phyloP scores from a whole-genome alignment of 148 eudicot genomes.

The Amaranthus cruentus region DNA sequence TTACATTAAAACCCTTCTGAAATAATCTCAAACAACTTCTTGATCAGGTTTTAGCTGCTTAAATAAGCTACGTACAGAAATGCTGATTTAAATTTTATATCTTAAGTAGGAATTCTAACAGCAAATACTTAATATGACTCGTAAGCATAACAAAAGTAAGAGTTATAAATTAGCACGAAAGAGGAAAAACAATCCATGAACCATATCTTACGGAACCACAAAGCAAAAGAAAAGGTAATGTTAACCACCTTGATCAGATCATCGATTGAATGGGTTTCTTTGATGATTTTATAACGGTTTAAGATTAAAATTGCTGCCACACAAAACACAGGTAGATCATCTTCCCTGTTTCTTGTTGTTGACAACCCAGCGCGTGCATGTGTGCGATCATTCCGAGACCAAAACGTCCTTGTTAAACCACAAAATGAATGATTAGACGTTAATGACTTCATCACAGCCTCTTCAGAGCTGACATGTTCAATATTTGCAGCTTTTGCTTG shows the following conservation, averaged over 20 bases:
- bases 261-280: constrained; percentile 83
- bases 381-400: constrained; percentile 68
- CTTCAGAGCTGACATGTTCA: constrained; percentile 45
- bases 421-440: constrained; percentile 61
- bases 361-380: constrained; percentile 38
- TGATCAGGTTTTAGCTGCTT: background rate
- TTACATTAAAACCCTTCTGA: background rate
- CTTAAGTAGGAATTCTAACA: background rate
- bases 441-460: constrained; percentile 48
- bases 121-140: background rate
- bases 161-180: background rate
- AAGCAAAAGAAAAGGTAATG: constrained; percentile 10
- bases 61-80: background rate
- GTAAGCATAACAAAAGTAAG: background rate
- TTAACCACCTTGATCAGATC: constrained; percentile 84
- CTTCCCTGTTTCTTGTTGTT: constrained; percentile 58
- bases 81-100: background rate
- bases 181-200: background rate
- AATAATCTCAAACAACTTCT: background rate
- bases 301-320: constrained; percentile 84
- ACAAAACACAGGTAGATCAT: constrained; percentile 83
- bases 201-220: background rate
- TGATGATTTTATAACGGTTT: constrained; percentile 78
- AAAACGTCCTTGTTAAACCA: constrained; percentile 75
- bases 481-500: constrained; percentile 36